A percentile compares a stretch with the other conserved stretches of the same genome.
Conservation (phyloP, 1,284 basidiomycete genomes). For the Flammula alnicola region DNA sequence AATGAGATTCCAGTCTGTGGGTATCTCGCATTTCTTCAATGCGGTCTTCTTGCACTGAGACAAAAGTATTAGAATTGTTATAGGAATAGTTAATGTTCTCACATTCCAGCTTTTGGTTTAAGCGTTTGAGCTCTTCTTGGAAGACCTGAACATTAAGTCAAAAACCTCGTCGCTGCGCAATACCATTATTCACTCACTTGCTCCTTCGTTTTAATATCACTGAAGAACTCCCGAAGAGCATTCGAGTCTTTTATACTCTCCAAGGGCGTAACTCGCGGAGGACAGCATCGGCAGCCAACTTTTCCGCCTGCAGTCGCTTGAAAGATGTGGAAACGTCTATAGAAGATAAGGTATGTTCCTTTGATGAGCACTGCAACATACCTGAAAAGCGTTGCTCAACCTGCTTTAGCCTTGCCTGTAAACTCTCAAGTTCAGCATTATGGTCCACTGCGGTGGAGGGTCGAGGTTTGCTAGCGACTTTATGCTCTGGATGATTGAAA, state of each 20-base stretch:
- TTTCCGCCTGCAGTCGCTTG: constrained; percentile 74
- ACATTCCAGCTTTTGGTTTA: constrained; percentile 78
- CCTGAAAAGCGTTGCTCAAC: constrained; percentile 77
- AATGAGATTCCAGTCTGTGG: constrained; percentile 77
- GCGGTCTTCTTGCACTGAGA: constrained; percentile 79
- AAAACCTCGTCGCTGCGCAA: neutral
- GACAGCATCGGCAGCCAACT: constrained; percentile 69
- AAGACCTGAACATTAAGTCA: constrained; percentile 49
- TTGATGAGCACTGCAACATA: constrained; percentile 31
- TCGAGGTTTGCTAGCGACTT: neutral
- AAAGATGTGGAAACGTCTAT: constrained; percentile 80
- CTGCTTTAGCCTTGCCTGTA: constrained; percentile 67
- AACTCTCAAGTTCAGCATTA: constrained; percentile 51
- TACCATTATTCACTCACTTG: constrained; percentile 52
- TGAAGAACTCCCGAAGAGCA: constrained; percentile 75
- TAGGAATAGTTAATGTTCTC: constrained; percentile 28
- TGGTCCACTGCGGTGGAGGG: constrained; percentile 15
- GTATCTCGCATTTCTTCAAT: constrained; percentile 85
- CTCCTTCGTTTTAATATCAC: constrained; percentile 68
- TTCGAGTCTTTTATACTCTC: constrained; percentile 68
- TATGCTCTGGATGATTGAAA: neutral
- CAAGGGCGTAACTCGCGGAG: constrained; percentile 74
- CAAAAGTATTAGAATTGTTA: constrained; percentile 10
- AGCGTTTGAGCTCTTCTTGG: constrained; percentile 73
- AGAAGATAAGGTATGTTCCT: neutral